Evolutionary conservation across 306 rosid species (phyloP).

Genomic region (Gynostemma pentaphyllum): DNA sequence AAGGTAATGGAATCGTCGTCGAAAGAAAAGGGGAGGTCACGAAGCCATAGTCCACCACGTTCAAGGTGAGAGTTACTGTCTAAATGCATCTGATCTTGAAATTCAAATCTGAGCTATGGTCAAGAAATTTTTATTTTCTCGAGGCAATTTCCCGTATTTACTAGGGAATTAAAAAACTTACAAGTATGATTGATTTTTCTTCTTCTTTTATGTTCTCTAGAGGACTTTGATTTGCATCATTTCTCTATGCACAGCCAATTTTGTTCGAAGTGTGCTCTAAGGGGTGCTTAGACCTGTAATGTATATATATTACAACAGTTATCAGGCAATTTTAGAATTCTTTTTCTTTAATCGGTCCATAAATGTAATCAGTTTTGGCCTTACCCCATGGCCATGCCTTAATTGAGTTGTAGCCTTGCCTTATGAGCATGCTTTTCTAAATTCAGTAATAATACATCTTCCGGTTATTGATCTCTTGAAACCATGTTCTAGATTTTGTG

Average conservation of each 20-base stretch:
- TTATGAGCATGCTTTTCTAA: not conserved
- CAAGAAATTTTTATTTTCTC: not conserved
- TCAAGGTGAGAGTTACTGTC: conserved; percentile 35
- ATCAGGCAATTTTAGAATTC: not conserved
- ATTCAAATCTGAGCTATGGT: conserved; percentile 2
- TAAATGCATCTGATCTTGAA: conserved; percentile 9
- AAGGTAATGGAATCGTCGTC: conserved; percentile 42
- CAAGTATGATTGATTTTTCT: not conserved
- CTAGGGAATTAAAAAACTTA: not conserved
- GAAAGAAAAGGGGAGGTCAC: conserved; percentile 33
- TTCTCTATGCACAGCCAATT: too few species aligned
- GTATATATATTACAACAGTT: not conserved
- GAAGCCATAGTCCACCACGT: conserved; percentile 71
- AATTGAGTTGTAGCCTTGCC: not conserved
- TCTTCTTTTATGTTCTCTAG: not conserved
- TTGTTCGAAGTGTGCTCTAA: too few species aligned
- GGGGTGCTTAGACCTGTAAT: not conserved
- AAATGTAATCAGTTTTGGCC: not conserved
- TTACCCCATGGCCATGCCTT: not conserved
- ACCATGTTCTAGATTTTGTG: not conserved
- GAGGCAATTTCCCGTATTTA: not conserved
- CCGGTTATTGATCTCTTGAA: not conserved
- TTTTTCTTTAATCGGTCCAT: not conserved
- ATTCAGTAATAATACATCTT: not conserved
- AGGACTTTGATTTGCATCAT: not conserved